Evolutionary conservation across 2,329 filamentous ascomycete species (phyloP).

Genomic region (Cladobotryum protrusum): DNA sequence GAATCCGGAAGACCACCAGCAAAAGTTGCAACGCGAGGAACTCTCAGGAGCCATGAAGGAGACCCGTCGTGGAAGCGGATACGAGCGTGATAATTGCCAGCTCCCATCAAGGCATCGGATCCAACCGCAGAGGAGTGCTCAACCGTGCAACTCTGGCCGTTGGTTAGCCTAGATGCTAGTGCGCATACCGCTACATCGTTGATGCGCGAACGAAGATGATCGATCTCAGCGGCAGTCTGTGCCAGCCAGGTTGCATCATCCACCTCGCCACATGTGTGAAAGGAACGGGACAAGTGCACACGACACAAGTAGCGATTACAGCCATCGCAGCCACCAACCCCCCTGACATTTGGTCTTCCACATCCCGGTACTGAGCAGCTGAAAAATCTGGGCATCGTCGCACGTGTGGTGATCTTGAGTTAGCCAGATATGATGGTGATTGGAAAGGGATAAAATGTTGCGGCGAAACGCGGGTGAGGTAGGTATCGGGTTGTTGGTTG

Average conservation of each 20-base stretch:
- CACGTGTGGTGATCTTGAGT: too few species aligned
- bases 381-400: too few species aligned
- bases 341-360: too few species aligned
- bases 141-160: constrained; percentile 10
- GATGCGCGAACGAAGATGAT: constrained; percentile 11
- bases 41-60: constrained; percentile 21
- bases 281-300: too few species aligned
- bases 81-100: constrained; percentile 24
- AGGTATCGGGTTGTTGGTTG: too few species aligned
- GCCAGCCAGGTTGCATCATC: constrained; percentile 13
- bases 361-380: too few species aligned
- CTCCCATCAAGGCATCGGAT: constrained; percentile 18
- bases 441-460: too few species aligned
- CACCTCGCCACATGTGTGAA: constrained; percentile 7
- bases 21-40: constrained; percentile 15
- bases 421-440: too few species aligned
- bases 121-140: constrained; percentile 12
- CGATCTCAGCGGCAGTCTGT: constrained; percentile 10
- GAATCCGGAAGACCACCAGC: constrained; percentile 10
- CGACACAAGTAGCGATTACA: too few species aligned
- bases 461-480: too few species aligned
- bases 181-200: constrained; percentile 14
- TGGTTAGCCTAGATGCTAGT: constrained; percentile 13
- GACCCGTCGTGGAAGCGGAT: constrained; percentile 23
- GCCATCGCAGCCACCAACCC: too few species aligned